These are phyloP conservation scores for Peronospora farinosa DNA, from an alignment of 352 stramenopile genomes.

Conservation along the genomic window DNA sequence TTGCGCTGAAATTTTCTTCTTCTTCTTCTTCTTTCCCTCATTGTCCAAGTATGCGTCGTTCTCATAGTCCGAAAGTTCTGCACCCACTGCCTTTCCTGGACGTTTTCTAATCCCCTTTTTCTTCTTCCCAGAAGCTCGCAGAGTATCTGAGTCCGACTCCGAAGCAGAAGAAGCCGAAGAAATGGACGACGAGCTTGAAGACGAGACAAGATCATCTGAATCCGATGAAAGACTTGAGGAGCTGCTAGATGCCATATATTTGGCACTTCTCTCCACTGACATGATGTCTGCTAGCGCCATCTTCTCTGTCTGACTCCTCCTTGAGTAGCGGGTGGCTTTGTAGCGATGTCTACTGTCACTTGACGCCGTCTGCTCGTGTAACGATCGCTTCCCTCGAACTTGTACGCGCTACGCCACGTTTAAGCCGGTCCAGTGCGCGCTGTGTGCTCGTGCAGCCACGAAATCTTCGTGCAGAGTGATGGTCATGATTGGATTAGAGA, in stretches of 20 bases:
- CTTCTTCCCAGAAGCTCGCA: conserved; percentile 21
- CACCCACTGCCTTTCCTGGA: conserved; percentile 2
- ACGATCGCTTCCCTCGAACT: background rate
- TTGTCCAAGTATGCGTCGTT: conserved; percentile 32
- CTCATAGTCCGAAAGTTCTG: conserved; percentile 3
- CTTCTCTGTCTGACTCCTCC: conserved; percentile 1
- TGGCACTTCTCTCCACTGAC: conserved; percentile 61
- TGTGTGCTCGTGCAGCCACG: conserved; percentile 31
- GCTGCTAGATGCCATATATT: conserved; percentile 76
- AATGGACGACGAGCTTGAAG: conserved; percentile 35
- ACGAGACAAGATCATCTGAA: conserved; percentile 47
- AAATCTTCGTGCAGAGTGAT: conserved; percentile 39
- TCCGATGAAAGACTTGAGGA: conserved; percentile 74
- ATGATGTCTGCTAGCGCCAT: conserved; percentile 76
- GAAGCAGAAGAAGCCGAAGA: conserved; percentile 36
- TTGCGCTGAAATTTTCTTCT: conserved; percentile 18
- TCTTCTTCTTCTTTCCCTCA: conserved; percentile 14
- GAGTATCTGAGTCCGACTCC: conserved; percentile 30
- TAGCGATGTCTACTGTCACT: background rate
- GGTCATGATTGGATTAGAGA: conserved; percentile 28
- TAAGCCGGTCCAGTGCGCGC: conserved; percentile 21
- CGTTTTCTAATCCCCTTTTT: conserved; percentile 8
- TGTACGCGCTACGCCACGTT: conserved; percentile 23
- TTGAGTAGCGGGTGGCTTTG: background rate
- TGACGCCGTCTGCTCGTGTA: background rate